Evolutionary conservation across 75 land plant species (phyloP).

Genomic region (Gnetum montanum): DNA sequence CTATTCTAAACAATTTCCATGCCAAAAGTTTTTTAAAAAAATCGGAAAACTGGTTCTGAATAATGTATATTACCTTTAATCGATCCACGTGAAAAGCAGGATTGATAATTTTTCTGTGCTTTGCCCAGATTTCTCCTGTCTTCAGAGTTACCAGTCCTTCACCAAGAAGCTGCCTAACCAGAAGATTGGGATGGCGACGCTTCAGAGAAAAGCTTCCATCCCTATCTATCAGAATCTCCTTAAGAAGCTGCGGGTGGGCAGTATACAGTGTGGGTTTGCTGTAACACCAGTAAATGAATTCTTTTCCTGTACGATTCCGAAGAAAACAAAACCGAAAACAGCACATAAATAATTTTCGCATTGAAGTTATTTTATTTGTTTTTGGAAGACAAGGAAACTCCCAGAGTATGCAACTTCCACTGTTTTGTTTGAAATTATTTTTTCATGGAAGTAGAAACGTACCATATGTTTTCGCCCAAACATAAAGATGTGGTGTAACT

Average conservation of each 20-base stretch:
- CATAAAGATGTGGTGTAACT: constrained; percentile 58
- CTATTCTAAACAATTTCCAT: not conserved
- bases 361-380: not conserved
- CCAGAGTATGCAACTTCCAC: not conserved
- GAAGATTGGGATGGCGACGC: not conserved
- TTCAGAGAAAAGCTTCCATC: not conserved
- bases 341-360: not conserved
- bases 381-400: not conserved
- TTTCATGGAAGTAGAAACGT: not conserved
- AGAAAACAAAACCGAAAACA: not conserved
- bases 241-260: constrained; percentile 9
- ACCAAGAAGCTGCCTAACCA: not conserved
- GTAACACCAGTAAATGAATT: constrained; percentile 10
- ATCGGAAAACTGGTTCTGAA: too few relatives aligned
- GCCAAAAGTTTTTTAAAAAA: not conserved
- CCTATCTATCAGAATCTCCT: constrained; percentile 13
- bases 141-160: constrained; percentile 18
- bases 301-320: constrained; percentile 8
- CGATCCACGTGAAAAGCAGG: constrained; percentile 44
- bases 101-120: constrained; percentile 27
- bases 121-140: constrained; percentile 42
- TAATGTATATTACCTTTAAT: constrained; percentile 19
- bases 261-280: not conserved
- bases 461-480: constrained; percentile 80
- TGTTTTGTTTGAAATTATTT: too few relatives aligned